Evolutionary conservation across 805 yeast species (phyloP).

Genomic region (Lipomyces orientalis): DNA sequence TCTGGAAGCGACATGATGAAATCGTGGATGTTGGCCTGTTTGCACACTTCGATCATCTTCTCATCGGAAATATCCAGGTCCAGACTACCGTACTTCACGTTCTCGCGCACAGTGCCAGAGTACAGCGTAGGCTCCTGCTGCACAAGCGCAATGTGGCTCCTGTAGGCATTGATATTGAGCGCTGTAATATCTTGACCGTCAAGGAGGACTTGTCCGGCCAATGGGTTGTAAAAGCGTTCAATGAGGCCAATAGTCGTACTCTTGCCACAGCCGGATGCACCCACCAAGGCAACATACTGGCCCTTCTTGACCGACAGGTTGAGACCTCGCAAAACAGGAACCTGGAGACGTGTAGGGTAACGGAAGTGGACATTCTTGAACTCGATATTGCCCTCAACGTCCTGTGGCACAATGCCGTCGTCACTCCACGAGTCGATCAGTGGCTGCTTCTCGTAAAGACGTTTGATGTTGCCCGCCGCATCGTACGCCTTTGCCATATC

Average conservation of each 20-base stretch:
- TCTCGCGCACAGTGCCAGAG: constrained; percentile 80
- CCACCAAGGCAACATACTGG: constrained; percentile 84
- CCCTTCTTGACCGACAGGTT: constrained; percentile 65
- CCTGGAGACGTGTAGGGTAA: constrained; percentile 44
- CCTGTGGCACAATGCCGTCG: constrained; percentile 42
- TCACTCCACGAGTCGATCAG: constrained; percentile 45
- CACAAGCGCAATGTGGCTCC: constrained; percentile 62
- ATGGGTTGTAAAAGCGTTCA: constrained; percentile 57
- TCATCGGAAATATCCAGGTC: constrained; percentile 50
- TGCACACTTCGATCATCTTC: constrained; percentile 51
- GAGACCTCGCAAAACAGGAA: constrained; percentile 41
- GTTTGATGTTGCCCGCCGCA: constrained; percentile 46
- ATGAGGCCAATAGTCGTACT: constrained; percentile 57
- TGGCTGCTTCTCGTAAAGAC: constrained; percentile 45
- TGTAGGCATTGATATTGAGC: constrained; percentile 56
- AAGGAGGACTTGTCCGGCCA: constrained; percentile 55
- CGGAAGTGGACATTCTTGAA: constrained; percentile 50
- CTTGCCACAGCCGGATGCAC: constrained; percentile 70
- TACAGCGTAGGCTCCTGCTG: constrained; percentile 66
- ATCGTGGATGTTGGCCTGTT: constrained; percentile 57
- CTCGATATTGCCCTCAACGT: constrained; percentile 56
- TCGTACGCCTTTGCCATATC: constrained; percentile 52
- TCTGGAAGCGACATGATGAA: constrained; percentile 61
- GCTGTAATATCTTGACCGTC: constrained; percentile 59
- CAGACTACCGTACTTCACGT: constrained; percentile 55